These are phyloP conservation scores for Gossypium davidsonii DNA, from an alignment of 441 rosid species.

Conservation along the genomic window DNA sequence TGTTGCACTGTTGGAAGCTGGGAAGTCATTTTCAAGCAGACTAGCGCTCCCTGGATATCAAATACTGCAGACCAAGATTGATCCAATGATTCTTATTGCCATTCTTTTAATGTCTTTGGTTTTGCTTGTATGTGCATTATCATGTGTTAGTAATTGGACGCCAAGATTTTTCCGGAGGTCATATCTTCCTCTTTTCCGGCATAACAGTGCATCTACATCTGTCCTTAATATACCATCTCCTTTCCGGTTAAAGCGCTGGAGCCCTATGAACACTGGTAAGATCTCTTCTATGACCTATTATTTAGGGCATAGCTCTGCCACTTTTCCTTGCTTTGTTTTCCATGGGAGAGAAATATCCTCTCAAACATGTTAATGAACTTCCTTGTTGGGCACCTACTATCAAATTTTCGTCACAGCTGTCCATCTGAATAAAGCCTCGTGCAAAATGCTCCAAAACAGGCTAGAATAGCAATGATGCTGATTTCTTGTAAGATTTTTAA, in stretches of 20 bases:
- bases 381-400: not conserved
- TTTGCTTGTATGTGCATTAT: constrained; percentile 65
- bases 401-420: not conserved
- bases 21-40: constrained; percentile 60
- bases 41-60: constrained; percentile 54
- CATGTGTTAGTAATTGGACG: constrained; percentile 61
- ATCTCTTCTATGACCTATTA: constrained; percentile 5
- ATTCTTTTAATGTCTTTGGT: constrained; percentile 54
- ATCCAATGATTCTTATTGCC: constrained; percentile 55
- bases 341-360: not conserved
- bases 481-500: not conserved
- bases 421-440: not conserved
- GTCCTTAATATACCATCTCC: constrained; percentile 75
- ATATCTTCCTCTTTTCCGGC: constrained; percentile 74
- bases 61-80: constrained; percentile 54
- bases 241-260: constrained; percentile 78
- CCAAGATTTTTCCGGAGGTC: constrained; percentile 63
- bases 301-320: not conserved
- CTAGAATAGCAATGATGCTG: not conserved
- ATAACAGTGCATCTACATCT: constrained; percentile 55
- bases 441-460: not conserved
- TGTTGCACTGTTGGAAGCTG: constrained; percentile 85
- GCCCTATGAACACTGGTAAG: constrained; percentile 74
- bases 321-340: constrained; percentile 1
- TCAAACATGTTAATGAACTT: not conserved